phyloP scores from a whole-genome alignment of 441 rosid genomes.

The Macaranga tanarius region DNA sequence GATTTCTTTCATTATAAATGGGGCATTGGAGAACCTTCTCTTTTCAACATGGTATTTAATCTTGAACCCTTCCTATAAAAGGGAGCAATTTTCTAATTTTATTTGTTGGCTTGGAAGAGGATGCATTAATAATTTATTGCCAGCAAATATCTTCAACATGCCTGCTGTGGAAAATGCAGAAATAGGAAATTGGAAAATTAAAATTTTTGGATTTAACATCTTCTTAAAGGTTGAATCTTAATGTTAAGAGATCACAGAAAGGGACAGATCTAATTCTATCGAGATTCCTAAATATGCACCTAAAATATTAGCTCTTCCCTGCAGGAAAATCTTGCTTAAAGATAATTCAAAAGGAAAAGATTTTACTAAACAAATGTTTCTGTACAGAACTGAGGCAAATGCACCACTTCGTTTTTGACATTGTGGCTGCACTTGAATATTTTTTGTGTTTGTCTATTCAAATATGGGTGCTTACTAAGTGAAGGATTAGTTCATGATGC shows the following conservation, averaged over 20 bases:
- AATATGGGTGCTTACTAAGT: no score
- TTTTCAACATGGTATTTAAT: no score
- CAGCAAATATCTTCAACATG: background rate
- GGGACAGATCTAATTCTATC: background rate
- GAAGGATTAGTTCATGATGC: no score
- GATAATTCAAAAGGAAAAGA: background rate
- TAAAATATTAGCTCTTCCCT: background rate
- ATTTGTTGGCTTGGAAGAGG: background rate
- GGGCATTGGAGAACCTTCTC: background rate
- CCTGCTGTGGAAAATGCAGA: background rate
- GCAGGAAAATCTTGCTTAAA: background rate
- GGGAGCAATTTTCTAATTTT: background rate
- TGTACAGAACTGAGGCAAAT: background rate
- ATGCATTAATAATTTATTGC: background rate
- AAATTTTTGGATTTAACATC: background rate
- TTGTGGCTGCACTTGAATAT: background rate
- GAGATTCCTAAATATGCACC: background rate
- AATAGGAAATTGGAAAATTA: background rate
- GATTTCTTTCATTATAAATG: background rate
- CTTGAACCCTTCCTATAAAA: background rate
- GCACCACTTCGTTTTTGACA: background rate
- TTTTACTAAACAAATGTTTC: background rate
- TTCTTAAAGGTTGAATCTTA: background rate
- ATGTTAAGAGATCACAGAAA: background rate
- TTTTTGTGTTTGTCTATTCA: background rate